Conservation (phyloP, 305 asterid species). For the Fraxinus xanthoxyloides region DNA sequence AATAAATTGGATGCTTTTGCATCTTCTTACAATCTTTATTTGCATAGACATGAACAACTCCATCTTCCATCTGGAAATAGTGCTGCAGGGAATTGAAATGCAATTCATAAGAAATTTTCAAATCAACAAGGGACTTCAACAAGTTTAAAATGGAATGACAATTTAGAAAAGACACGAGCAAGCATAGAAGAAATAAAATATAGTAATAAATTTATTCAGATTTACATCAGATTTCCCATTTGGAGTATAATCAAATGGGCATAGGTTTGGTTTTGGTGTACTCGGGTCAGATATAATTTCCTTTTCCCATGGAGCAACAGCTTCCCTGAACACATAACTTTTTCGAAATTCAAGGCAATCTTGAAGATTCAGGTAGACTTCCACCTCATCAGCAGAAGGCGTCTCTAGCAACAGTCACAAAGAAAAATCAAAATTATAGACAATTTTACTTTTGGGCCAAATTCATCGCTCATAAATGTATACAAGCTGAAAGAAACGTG, state of each 20-base stretch:
- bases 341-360: constrained; percentile 80
- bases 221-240: constrained; percentile 79
- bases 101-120: constrained; percentile 16
- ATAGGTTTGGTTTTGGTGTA: constrained; percentile 83
- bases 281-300: constrained; percentile 88
- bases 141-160: constrained; percentile 11
- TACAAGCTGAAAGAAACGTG: neutral
- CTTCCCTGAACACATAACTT: constrained; percentile 75
- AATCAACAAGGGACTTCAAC: neutral
- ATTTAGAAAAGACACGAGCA: constrained; percentile 11
- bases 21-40: constrained; percentile 81
- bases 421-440: constrained; percentile 23
- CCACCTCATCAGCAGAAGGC: constrained; percentile 90
- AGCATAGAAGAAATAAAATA: constrained; percentile 2
- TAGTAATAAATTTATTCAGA: constrained; percentile 7
- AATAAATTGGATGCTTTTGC: constrained; percentile 1
- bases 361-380: constrained; percentile 77
- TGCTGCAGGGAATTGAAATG: constrained; percentile 50
- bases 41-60: constrained; percentile 86
- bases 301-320: constrained; percentile 81
- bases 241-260: constrained; percentile 69
- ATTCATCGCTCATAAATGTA: neutral
- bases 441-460: neutral
- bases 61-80: constrained; percentile 85
- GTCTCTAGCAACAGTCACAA: constrained; percentile 54